A percentile compares a stretch with the other conserved stretches of the same genome.
These are phyloP conservation scores for Mallotus repandus DNA, from an alignment of 441 rosid genomes.

Conservation along the genomic window DNA sequence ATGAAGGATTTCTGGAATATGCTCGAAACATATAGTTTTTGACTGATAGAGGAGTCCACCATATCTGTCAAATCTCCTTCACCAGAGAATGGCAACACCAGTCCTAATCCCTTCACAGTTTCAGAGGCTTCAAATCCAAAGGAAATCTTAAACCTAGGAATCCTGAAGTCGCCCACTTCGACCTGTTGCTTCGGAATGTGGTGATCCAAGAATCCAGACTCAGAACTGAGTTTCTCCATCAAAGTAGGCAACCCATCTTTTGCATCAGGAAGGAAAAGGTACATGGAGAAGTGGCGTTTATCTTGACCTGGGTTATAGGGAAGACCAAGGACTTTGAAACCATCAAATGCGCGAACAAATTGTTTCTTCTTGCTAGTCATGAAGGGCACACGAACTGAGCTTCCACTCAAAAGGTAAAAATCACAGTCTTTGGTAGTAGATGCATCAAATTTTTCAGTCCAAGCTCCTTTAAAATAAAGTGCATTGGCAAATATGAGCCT, in stretches of 20 bases:
- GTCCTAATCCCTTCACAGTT: conserved; percentile 56
- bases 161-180: conserved; percentile 51
- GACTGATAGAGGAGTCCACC: conserved; percentile 54
- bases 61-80: conserved; percentile 68
- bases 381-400: conserved; percentile 51
- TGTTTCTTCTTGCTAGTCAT: conserved; percentile 80
- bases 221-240: conserved; percentile 44
- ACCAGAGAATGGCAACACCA: conserved; percentile 50
- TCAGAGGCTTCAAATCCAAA: conserved; percentile 68
- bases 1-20: conserved; percentile 74
- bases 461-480: conserved; percentile 79
- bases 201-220: conserved; percentile 50
- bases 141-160: conserved; percentile 67
- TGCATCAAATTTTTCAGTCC: conserved; percentile 66
- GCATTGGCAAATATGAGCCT: conserved; percentile 74
- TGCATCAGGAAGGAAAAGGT: conserved; percentile 63
- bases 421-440: conserved; percentile 54
- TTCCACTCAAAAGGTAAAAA: conserved; percentile 62
- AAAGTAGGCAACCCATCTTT: conserved; percentile 61
- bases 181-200: conserved; percentile 48
- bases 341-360: conserved; percentile 39
- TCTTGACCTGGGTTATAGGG: conserved; percentile 73
- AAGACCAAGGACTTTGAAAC: conserved; percentile 73
- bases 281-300: conserved; percentile 67
- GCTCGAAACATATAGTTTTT: conserved; percentile 46